phyloP scores from a whole-genome alignment of 257 asterid species.

The Solanum virginianum region DNA sequence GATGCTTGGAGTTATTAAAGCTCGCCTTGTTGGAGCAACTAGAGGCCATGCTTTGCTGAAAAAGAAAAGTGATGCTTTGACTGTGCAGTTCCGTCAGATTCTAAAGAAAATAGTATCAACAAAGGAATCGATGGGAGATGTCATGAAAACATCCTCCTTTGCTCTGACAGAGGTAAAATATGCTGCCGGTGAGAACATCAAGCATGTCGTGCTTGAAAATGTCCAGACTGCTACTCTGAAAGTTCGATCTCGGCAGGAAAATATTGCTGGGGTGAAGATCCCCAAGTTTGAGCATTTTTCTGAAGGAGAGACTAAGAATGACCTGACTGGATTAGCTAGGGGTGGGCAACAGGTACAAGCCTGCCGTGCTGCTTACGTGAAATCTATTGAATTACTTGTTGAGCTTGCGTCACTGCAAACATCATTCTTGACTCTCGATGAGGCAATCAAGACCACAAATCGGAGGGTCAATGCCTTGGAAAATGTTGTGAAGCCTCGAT shows the following conservation, averaged over 20 bases:
- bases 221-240: slow-evolving; percentile 30
- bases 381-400: slow-evolving; percentile 35
- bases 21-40: slow-evolving; percentile 39
- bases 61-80: slow-evolving; percentile 41
- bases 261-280: slow-evolving; percentile 39
- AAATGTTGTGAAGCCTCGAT: slow-evolving; percentile 35
- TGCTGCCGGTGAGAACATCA: slow-evolving; percentile 37
- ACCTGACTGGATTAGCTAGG: slow-evolving; percentile 37
- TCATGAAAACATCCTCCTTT: slow-evolving; percentile 29
- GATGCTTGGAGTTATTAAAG: slow-evolving; percentile 36
- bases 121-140: slow-evolving; percentile 38
- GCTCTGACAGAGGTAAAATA: slow-evolving; percentile 34
- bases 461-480: slow-evolving; percentile 47
- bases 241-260: slow-evolving; percentile 33
- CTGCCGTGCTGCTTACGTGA: slow-evolving; percentile 32
- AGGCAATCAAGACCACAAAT: slow-evolving; percentile 37
- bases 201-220: slow-evolving; percentile 38
- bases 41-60: slow-evolving; percentile 43
- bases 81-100: slow-evolving; percentile 39
- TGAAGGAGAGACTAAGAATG: slow-evolving; percentile 39
- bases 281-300: slow-evolving; percentile 31
- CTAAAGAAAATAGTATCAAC: slow-evolving; percentile 31
- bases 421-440: slow-evolving; percentile 41
- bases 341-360: slow-evolving; percentile 48
- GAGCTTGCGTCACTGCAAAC: slow-evolving; percentile 43